These are phyloP conservation scores for Crucihimalaya himalaica DNA, from an alignment of 345 rosid genomes.

Conservation along the genomic window DNA sequence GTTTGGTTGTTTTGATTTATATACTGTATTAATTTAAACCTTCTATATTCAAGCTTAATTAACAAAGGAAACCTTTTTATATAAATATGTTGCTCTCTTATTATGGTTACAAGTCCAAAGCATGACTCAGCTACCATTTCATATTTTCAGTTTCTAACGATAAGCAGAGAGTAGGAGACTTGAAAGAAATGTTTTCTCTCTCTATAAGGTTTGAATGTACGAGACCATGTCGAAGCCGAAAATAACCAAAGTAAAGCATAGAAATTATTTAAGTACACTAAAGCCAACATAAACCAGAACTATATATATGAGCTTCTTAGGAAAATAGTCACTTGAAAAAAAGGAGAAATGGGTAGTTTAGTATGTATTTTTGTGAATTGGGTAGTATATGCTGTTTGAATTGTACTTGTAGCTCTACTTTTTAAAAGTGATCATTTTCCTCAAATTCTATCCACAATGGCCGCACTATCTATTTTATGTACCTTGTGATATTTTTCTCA, in stretches of 20 bases:
- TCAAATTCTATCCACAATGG: background rate
- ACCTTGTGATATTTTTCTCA: conserved; percentile 10
- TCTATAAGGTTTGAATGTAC: no score
- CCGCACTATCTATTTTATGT: background rate
- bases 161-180: background rate
- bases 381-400: background rate
- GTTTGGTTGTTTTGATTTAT: background rate
- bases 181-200: background rate
- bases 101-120: background rate
- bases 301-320: background rate
- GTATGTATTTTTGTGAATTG: background rate
- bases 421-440: background rate
- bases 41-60: background rate
- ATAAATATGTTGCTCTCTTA: background rate
- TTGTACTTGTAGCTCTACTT: background rate
- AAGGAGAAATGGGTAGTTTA: background rate
- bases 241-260: background rate
- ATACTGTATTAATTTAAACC: background rate
- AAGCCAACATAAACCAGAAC: background rate
- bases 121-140: background rate
- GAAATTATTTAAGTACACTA: background rate
- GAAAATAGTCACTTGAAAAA: background rate
- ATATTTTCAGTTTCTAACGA: background rate
- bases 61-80: no score
- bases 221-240: background rate